Evolutionary conservation across 2,329 filamentous ascomycete species (phyloP).

Genomic region (Colletotrichum sp.): DNA sequence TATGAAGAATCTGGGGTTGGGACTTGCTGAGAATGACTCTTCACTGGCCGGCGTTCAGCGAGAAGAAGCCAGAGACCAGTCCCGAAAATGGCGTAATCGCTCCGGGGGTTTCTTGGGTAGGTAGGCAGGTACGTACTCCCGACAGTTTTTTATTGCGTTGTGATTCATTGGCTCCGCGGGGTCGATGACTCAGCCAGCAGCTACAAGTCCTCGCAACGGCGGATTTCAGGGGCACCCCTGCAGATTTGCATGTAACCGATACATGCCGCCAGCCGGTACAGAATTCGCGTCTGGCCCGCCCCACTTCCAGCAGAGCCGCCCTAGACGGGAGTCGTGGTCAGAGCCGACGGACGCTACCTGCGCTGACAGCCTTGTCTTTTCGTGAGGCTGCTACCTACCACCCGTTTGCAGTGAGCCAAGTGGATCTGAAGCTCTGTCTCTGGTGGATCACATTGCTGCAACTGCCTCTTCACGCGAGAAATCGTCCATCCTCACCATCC

Average conservation of each 20-base stretch:
- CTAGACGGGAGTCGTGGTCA: background rate
- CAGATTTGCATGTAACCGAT: background rate
- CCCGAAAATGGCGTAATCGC: conserved; percentile 18
- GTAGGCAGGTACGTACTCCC: background rate
- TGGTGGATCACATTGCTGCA: background rate
- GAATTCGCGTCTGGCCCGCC: background rate
- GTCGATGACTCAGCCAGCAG: conserved; percentile 6
- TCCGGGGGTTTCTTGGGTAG: background rate
- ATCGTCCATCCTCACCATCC: conserved; percentile 4
- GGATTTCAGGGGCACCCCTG: background rate
- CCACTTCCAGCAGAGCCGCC: background rate
- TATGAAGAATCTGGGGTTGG: conserved; percentile 7
- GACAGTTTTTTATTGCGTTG: background rate
- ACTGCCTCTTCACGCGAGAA: conserved; percentile 19
- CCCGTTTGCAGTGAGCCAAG: conserved; percentile 9
- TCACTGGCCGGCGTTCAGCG: background rate
- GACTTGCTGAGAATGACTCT: background rate
- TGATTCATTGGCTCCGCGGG: conserved; percentile 3
- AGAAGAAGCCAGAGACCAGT: conserved; percentile 4
- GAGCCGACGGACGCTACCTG: background rate
- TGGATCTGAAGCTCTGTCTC: conserved; percentile 14
- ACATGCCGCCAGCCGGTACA: background rate
- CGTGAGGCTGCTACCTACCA: conserved; percentile 15
- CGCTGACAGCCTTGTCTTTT: conserved; percentile 11
- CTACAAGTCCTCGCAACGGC: background rate